Conservation (phyloP, 441 rosid genomes). For the Viola pubescens region DNA sequence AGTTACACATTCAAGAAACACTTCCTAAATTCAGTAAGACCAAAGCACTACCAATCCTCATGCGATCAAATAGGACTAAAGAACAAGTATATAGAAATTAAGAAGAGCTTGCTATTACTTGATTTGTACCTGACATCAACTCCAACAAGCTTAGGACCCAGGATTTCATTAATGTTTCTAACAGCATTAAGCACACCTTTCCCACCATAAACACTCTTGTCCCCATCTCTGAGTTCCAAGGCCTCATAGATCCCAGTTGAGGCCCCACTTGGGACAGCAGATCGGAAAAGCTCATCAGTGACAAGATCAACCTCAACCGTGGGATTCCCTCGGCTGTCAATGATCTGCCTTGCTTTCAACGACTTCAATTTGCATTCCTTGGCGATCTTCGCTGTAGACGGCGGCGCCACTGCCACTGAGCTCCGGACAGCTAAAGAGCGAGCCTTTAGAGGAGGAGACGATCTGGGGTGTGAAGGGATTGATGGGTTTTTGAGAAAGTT, state of each 20-base stretch:
- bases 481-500: slow-evolving; percentile 14
- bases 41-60: too few relatives aligned
- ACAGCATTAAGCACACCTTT: slow-evolving; percentile 83
- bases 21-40: too few relatives aligned
- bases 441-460: slow-evolving; percentile 15
- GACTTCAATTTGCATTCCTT: slow-evolving; percentile 54
- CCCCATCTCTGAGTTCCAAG: slow-evolving; percentile 84
- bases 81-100: background rate
- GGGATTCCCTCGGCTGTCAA: slow-evolving; percentile 93
- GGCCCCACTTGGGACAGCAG: slow-evolving; percentile 95
- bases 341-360: slow-evolving; percentile 87
- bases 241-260: slow-evolving; percentile 96
- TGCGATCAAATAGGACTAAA: too few relatives aligned
- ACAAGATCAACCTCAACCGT: slow-evolving; percentile 91
- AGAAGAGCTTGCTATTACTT: background rate
- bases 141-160: slow-evolving; percentile 82
- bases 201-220: slow-evolving; percentile 73
- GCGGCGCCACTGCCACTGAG: slow-evolving; percentile 43
- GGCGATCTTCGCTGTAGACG: slow-evolving; percentile 15
- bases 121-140: slow-evolving; percentile 69
- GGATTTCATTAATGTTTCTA: slow-evolving; percentile 48
- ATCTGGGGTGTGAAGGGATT: slow-evolving; percentile 15
- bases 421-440: slow-evolving; percentile 39
- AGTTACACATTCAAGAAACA: background rate
- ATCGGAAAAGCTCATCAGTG: slow-evolving; percentile 61